A percentile compares a stretch with the other conserved stretches of the same genome.
Evolutionary conservation across 305 asterid genomes (phyloP).

Genomic region (Solanum aculeatissimum): DNA sequence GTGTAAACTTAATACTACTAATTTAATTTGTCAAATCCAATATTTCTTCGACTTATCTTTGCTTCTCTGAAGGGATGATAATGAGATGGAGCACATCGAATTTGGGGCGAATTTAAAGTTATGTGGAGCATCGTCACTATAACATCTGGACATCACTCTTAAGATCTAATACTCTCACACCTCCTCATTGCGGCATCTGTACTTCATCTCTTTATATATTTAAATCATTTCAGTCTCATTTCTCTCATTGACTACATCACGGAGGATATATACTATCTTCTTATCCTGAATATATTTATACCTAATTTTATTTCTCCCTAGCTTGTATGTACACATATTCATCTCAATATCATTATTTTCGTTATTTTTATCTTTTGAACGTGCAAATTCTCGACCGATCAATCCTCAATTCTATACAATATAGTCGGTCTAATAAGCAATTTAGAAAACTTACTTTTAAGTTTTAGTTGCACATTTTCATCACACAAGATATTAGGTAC

Average conservation of each 20-base stretch:
- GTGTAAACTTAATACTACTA: background rate
- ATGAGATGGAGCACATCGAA: no score
- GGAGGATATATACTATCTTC: background rate
- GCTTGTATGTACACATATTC: no score
- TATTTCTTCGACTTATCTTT: background rate
- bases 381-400: accelerated
- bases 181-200: background rate
- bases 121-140: no score
- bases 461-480: background rate
- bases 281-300: background rate
- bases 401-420: accelerated
- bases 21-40: background rate
- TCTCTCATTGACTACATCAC: background rate
- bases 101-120: no score
- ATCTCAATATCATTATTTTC: background rate
- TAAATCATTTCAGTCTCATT: background rate
- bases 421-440: background rate
- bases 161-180: background rate
- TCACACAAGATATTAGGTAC: background rate
- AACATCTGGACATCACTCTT: no score
- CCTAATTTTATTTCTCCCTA: background rate
- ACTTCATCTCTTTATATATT: background rate
- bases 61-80: no score
- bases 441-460: no score
- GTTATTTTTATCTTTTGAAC: background rate